Base-by-base conservation (phyloP, 75 land plant species). In the Pinus albicaulis region DNA sequence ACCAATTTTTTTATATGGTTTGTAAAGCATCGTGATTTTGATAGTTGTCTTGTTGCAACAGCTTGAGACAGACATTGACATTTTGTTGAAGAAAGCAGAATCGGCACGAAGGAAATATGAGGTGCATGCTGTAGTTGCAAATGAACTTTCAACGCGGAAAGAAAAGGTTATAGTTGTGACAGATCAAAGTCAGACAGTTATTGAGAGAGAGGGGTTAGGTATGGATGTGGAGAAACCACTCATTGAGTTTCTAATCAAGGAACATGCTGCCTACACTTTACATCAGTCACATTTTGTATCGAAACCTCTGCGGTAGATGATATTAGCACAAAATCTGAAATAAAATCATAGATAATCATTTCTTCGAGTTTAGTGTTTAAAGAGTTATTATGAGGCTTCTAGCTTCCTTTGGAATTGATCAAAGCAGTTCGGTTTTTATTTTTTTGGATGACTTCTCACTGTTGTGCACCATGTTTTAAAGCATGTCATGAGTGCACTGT, bases 61-160 rank as follows among this genome's bases (percentile, higher is more conserved):
- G 90, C 76, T 96, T 60, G 99, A 96, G 86, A 96, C 99, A 55
- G 98, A 96, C 81, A 59, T 77, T 53, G 76, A 87, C 52, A 92
- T 96, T 68, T 83, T 96, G 36, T 77, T 96, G 44, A 82, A 90
- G 80, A 96, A 96, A 77, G 99, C 99, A 26, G 79, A 84, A 15
- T 81, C 79, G 68, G 99, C 99, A 5, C 85, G 81, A 41, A 77
- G 63, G 60, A 94, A 85, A 79, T 89, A 94, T 71, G 76, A 77
- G 70, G 86, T 96, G 94, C 89, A 96, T 85, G 84, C 77, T 34
- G 99, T 96, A 2, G 93, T 96, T 20, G 99, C 99, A 4, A 96
- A 96, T 78, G 97, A 89, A 76, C 90, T 96, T 5, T 79, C 75
- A 64, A 90, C 91, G 15, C 87, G 98, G 15, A 92, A 90, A 72